Percentiles rank a stretch among this genome's conserved stretches.
phyloP scores from a whole-genome alignment of 805 yeast species.

The Torulaspora maleeae region DNA sequence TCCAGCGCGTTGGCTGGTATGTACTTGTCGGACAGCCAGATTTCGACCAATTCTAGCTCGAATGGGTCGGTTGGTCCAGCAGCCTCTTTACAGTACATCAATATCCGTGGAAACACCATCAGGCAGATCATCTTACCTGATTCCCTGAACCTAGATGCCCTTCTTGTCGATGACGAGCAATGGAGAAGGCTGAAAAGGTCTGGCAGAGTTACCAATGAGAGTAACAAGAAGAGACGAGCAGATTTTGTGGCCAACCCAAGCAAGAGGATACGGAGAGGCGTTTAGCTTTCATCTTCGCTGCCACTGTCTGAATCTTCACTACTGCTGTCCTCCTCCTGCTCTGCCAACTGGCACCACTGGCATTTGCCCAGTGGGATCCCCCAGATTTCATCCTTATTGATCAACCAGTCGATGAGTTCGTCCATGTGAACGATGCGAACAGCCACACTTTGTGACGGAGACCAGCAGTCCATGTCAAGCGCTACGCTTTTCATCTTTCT shows the following conservation, averaged over 20 bases:
- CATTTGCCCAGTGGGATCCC: constrained; percentile 73
- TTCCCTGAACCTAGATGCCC: constrained; percentile 64
- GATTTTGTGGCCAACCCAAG: constrained; percentile 20
- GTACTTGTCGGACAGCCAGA: constrained; percentile 20
- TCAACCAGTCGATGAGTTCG: constrained; percentile 62
- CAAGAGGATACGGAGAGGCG: constrained; percentile 37
- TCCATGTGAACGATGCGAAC: constrained; percentile 53
- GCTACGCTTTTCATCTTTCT: constrained; percentile 56
- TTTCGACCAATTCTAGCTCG: constrained; percentile 1
- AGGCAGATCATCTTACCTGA: constrained; percentile 83
- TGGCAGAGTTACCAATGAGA: constrained; percentile 27
- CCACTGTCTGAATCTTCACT: constrained; percentile 24
- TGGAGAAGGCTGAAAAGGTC: constrained; percentile 26
- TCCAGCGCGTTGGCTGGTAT: constrained; percentile 26
- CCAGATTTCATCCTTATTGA: constrained; percentile 54
- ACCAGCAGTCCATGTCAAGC: constrained; percentile 36
- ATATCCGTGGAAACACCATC: constrained; percentile 83
- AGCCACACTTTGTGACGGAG: constrained; percentile 18
- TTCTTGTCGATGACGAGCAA: constrained; percentile 46
- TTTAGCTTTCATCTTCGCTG: constrained; percentile 19
- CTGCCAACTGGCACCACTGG: constrained; percentile 32
- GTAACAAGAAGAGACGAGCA: constrained; percentile 27
- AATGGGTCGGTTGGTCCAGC: constrained; percentile 39
- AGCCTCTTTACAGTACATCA: constrained; percentile 62
- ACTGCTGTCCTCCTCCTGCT: constrained; percentile 16